Evolutionary conservation across 1,284 basidiomycete genomes (phyloP).

Genomic region (Cryptococcus wingfieldii): DNA sequence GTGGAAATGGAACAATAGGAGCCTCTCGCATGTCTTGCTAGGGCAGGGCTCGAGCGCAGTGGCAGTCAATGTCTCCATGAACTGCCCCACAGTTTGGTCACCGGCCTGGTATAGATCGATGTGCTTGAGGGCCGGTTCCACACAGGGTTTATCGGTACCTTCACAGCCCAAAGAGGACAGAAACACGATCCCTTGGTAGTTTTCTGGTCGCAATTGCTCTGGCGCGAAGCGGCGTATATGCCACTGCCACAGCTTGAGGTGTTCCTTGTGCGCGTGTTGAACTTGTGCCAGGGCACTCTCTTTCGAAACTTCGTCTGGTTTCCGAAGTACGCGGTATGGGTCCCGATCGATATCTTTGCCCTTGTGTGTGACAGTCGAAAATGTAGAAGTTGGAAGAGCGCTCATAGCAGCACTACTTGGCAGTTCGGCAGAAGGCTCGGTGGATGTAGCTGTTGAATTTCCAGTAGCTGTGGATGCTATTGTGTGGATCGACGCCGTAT

Average conservation of each 20-base stretch:
- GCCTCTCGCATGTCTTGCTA: conserved; percentile 76
- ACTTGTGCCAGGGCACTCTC: conserved; percentile 67
- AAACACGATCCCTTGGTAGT: conserved; percentile 78
- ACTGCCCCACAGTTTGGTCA: conserved; percentile 87
- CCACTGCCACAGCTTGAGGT: conserved; percentile 85
- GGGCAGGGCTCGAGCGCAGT: conserved; percentile 67
- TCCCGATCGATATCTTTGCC: conserved; percentile 24
- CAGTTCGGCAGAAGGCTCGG: conserved; percentile 6
- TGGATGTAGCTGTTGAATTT: conserved; percentile 5
- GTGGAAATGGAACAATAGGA: conserved; percentile 76
- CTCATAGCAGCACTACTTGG: conserved; percentile 20
- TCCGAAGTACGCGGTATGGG: conserved; percentile 38
- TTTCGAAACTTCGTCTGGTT: conserved; percentile 56
- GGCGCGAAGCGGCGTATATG: conserved; percentile 69
- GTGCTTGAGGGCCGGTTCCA: conserved; percentile 57
- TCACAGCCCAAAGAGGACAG: conserved; percentile 43
- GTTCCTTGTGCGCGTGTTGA: conserved; percentile 75
- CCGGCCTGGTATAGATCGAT: conserved; percentile 89
- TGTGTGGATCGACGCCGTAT: conserved; percentile 3
- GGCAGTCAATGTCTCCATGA: conserved; percentile 70
- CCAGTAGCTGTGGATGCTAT: conserved; percentile 1
- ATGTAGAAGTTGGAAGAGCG: conserved; percentile 8
- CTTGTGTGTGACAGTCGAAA: conserved; percentile 1
- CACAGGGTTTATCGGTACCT: conserved; percentile 51
- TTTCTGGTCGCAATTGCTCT: conserved; percentile 82